Evolutionary conservation across 768 basidiomycete genomes (phyloP).

Genomic region (Tephrocybe sp.): DNA sequence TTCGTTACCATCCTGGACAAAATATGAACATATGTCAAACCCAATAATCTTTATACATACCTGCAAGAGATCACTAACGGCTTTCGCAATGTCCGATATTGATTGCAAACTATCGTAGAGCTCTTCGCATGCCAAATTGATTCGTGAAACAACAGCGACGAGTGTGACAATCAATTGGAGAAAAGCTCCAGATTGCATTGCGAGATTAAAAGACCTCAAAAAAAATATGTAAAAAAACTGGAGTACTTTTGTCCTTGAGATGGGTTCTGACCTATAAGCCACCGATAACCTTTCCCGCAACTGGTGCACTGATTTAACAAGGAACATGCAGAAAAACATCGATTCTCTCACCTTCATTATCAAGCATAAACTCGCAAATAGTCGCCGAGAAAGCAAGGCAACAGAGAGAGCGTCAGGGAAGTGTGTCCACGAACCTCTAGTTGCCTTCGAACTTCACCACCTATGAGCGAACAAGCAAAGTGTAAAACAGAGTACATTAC

Average conservation of each 20-base stretch:
- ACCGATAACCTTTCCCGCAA: conserved; percentile 21
- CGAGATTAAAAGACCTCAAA: conserved; percentile 55
- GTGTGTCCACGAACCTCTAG: conserved; percentile 66
- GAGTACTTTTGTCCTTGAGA: neutral
- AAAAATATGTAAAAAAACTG: neutral
- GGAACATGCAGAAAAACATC: neutral
- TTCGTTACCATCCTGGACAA: neutral
- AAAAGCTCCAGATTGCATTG: conserved; percentile 74
- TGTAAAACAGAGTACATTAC: conserved; percentile 27
- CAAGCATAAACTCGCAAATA: conserved; percentile 35
- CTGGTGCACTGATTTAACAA: conserved; percentile 5
- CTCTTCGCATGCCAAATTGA: conserved; percentile 44
- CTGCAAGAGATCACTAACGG: conserved; percentile 26
- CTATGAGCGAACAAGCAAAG: conserved; percentile 1
- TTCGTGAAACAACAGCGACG: conserved; percentile 57
- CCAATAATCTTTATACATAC: conserved; percentile 23
- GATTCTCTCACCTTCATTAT: conserved; percentile 41
- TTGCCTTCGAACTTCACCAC: conserved; percentile 40
- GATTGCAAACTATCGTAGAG: conserved; percentile 37
- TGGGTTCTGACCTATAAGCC: conserved; percentile 47
- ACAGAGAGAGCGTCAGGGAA: conserved; percentile 41
- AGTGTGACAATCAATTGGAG: conserved; percentile 64
- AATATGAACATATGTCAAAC: neutral
- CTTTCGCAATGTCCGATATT: conserved; percentile 22
- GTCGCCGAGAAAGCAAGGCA: conserved; percentile 30